Conservation (phyloP, 2,329 filamentous ascomycete species). For the Sporothrix dimorphospora region DNA sequence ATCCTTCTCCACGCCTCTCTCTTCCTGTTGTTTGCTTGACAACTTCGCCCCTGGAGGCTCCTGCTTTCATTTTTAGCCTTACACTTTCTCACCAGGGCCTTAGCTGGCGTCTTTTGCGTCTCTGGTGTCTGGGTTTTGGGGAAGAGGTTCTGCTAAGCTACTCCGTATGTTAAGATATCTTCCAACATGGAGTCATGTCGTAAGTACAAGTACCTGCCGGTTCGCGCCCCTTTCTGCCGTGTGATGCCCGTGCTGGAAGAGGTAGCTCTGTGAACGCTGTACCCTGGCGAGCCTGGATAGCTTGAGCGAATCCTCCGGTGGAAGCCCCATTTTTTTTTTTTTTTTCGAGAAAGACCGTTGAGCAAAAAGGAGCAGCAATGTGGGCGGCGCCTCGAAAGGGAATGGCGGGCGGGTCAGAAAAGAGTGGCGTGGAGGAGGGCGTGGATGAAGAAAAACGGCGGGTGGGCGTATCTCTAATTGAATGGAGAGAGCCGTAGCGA, state of each 20-base stretch:
- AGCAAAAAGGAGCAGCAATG: conserved; percentile 42
- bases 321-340: conserved; percentile 50
- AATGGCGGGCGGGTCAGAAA: conserved; percentile 43
- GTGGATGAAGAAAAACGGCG: neutral
- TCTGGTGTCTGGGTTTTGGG: conserved; percentile 1
- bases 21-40: neutral
- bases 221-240: neutral
- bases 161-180: neutral
- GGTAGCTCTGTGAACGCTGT: conserved; percentile 31
- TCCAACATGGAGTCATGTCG: neutral
- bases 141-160: neutral
- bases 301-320: conserved; percentile 52
- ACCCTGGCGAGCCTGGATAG: conserved; percentile 23
- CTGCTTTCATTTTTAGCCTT: neutral
- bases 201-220: neutral
- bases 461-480: neutral
- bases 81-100: neutral
- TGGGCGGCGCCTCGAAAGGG: conserved; percentile 41
- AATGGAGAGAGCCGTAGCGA: neutral
- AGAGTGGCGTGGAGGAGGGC: conserved; percentile 34
- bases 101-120: neutral
- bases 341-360: conserved; percentile 52
- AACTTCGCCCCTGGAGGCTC: neutral
- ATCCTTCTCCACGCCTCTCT: conserved; percentile 16
- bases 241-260: neutral